These are phyloP conservation scores for Neofusicoccum umdonicola DNA, from an alignment of 2,329 filamentous ascomycete genomes.

Conservation along the genomic window DNA sequence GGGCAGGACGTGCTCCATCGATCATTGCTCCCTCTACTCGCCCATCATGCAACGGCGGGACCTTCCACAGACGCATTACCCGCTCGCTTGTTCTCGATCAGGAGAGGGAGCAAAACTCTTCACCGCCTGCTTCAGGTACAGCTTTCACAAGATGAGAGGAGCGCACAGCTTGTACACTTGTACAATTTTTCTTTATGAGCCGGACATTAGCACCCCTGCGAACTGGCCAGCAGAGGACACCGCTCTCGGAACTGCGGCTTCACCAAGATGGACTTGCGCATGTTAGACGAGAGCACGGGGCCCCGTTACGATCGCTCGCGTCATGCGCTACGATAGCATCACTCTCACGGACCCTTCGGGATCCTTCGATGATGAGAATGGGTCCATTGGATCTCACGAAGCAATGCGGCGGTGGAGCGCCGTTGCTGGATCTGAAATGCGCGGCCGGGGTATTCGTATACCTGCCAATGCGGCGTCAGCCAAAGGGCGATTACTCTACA, in stretches of 20 bases:
- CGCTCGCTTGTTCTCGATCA: neutral
- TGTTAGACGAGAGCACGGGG: conserved; percentile 10
- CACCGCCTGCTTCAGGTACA: conserved; percentile 14
- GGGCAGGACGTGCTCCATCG: neutral
- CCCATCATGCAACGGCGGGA: neutral
- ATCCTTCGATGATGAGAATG: conserved; percentile 1
- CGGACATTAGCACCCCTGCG: conserved; percentile 9
- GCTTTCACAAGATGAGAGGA: conserved; percentile 14
- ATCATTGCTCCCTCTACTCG: neutral
- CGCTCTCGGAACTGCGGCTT: neutral
- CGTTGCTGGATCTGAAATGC: neutral
- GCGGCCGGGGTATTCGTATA: neutral
- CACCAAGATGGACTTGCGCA: neutral
- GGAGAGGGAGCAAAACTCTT: neutral
- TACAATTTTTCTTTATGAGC: neutral
- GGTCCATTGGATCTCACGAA: neutral
- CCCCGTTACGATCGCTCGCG: neutral
- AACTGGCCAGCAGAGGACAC: neutral
- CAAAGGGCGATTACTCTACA: neutral
- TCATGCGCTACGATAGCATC: conserved; percentile 6
- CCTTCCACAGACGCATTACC: conserved; percentile 5
- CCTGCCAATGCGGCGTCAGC: neutral
- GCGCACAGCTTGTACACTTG: neutral
- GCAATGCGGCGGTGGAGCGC: neutral
- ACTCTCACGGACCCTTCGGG: conserved; percentile 4